A percentile compares a stretch with the other conserved stretches of the same genome.
Conservation (phyloP, 768 basidiomycete genomes). For the Boletus rex-veris region DNA sequence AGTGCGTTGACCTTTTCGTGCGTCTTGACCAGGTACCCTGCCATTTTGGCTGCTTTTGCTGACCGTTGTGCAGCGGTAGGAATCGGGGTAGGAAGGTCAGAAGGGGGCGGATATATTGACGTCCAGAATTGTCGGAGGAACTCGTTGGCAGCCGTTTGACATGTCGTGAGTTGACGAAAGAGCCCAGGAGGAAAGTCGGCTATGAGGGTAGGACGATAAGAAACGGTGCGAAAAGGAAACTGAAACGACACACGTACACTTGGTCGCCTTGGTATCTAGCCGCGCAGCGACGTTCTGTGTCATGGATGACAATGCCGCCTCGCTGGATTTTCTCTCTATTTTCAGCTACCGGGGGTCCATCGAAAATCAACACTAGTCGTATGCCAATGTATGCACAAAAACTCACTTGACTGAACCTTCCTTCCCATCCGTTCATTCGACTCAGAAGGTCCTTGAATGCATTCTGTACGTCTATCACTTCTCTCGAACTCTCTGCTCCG, state of each 20-base stretch:
- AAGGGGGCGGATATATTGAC: constrained; percentile 71
- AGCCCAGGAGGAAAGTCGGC: constrained; percentile 78
- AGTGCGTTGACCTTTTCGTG: constrained; percentile 79
- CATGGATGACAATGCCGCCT: constrained; percentile 68
- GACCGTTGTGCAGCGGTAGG: constrained; percentile 66
- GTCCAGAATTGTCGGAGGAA: constrained; percentile 97
- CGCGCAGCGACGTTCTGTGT: constrained; percentile 50
- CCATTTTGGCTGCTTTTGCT: constrained; percentile 85
- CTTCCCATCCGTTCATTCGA: constrained; percentile 55
- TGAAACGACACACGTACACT: constrained; percentile 44
- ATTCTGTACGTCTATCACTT: constrained; percentile 42
- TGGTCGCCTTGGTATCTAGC: constrained; percentile 60
- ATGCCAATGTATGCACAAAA: background rate
- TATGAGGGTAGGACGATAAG: constrained; percentile 26
- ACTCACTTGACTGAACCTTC: constrained; percentile 53
- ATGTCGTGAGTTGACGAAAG: constrained; percentile 80
- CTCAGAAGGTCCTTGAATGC: constrained; percentile 47
- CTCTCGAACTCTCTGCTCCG: constrained; percentile 11
- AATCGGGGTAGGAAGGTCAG: constrained; percentile 50
- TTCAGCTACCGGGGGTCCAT: constrained; percentile 45
- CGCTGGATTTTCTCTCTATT: constrained; percentile 64
- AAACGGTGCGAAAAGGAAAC: background rate
- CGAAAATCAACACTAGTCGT: too few species aligned
- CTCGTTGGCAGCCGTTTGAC: constrained; percentile 92
- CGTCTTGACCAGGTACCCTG: constrained; percentile 72